Conservation (phyloP, 2,329 filamentous ascomycete genomes). For the Cladophialophora bantiana region DNA sequence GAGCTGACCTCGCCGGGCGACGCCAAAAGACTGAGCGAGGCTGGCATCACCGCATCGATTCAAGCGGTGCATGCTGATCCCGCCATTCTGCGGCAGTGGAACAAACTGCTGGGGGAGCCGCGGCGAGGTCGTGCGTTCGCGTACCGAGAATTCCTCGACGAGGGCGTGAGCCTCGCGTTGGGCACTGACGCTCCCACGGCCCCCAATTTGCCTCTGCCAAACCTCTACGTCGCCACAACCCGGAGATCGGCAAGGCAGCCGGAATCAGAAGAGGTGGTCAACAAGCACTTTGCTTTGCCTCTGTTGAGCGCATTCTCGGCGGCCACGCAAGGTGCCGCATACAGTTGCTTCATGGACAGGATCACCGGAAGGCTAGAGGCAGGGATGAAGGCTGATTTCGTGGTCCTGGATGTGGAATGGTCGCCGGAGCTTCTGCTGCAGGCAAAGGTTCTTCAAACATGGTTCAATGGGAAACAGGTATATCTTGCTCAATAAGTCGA, state of each 20-base stretch:
- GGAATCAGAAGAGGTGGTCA: slow-evolving; percentile 49
- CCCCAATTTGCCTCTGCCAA: slow-evolving; percentile 53
- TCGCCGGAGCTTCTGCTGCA: slow-evolving; percentile 50
- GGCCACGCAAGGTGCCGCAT: slow-evolving; percentile 55
- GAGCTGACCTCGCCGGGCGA: slow-evolving; percentile 58
- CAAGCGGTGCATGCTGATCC: slow-evolving; percentile 53
- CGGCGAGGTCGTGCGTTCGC: slow-evolving; percentile 58
- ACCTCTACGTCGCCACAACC: slow-evolving; percentile 59
- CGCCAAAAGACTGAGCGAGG: slow-evolving; percentile 54
- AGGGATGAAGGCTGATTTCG: slow-evolving; percentile 54
- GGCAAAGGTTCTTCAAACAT: slow-evolving; percentile 53
- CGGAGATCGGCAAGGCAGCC: slow-evolving; percentile 54
- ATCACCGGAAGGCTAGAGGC: slow-evolving; percentile 50
- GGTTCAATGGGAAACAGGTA: slow-evolving; percentile 52
- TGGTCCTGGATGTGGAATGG: slow-evolving; percentile 51
- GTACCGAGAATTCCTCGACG: slow-evolving; percentile 58
- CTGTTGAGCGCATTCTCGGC: slow-evolving; percentile 53
- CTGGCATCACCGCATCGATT: slow-evolving; percentile 55
- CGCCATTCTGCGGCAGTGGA: slow-evolving; percentile 57
- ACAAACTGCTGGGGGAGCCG: slow-evolving; percentile 52
- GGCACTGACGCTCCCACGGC: slow-evolving; percentile 60
- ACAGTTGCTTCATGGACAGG: slow-evolving; percentile 52
- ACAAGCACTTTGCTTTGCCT: slow-evolving; percentile 52
- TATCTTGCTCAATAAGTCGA: slow-evolving; percentile 37
- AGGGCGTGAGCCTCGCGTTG: slow-evolving; percentile 55